A percentile compares a stretch with the other conserved stretches of the same genome.
Conservation (phyloP, 2,329 filamentous ascomycete genomes). For the Harringtonia lauricola region DNA sequence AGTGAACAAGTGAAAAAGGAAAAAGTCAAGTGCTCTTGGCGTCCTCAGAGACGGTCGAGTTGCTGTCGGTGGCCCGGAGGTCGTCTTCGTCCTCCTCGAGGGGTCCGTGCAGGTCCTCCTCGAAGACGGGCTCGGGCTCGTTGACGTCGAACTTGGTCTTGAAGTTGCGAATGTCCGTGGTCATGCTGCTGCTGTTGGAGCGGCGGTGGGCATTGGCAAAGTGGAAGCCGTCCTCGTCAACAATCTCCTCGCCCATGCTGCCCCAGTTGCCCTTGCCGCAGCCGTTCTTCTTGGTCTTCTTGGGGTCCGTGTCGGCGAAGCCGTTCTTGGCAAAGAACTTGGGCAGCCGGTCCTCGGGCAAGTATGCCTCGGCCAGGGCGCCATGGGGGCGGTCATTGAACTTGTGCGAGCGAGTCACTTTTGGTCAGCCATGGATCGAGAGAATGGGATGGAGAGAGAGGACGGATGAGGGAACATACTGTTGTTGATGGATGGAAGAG, state of each 20-base stretch:
- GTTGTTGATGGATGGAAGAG: not conserved
- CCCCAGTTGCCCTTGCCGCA: conserved; percentile 94
- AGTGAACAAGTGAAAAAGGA: not conserved
- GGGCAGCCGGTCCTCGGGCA: conserved; percentile 66
- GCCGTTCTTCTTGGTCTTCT: conserved; percentile 95
- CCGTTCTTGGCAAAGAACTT: conserved; percentile 90
- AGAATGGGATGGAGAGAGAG: not conserved
- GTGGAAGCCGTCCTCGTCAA: conserved; percentile 74
- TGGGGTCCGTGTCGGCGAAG: conserved; percentile 69
- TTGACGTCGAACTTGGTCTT: conserved; percentile 95
- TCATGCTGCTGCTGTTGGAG: conserved; percentile 77
- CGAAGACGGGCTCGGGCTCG: conserved; percentile 84
- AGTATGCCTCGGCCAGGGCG: conserved; percentile 53
- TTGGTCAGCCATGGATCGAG: not conserved
- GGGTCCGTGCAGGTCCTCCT: conserved; percentile 71
- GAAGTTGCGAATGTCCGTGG: conserved; percentile 61
- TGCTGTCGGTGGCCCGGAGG: conserved; percentile 44
- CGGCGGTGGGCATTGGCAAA: conserved; percentile 79
- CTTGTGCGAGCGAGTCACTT: conserved; percentile 98
- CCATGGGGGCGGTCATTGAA: conserved; percentile 86
- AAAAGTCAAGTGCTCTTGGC: conserved; percentile 16
- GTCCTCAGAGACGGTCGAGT: conserved; percentile 37
- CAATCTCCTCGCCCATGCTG: conserved; percentile 67
- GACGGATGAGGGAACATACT: not conserved
- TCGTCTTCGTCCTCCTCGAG: conserved; percentile 46